A percentile compares a stretch with the other conserved stretches of the same genome.
phyloP scores from a whole-genome alignment of 2,329 filamentous ascomycete species.

The Sporothrix inflata region DNA sequence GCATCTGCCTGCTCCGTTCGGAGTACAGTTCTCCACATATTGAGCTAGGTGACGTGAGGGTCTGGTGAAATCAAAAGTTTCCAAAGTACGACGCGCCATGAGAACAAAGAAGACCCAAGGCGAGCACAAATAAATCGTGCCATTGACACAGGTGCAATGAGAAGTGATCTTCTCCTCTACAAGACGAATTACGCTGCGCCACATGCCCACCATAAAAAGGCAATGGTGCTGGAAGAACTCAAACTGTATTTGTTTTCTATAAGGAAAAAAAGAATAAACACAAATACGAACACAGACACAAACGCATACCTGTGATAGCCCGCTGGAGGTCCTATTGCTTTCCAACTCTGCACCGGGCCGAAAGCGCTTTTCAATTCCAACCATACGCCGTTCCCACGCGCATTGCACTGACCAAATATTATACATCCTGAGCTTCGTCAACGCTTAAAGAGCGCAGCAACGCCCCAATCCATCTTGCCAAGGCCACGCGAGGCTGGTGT shows the following conservation, averaged over 20 bases:
- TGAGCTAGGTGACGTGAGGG: background rate
- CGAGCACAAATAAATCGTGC: background rate
- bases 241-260: background rate
- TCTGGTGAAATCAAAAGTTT: no score
- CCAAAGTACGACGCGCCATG: no score
- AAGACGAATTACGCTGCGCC: no score
- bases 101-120: no score
- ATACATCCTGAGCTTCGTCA: background rate
- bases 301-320: background rate
- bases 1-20: background rate
- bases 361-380: background rate
- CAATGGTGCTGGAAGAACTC: no score
- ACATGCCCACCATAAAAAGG: no score
- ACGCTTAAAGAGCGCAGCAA: background rate
- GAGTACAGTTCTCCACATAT: background rate
- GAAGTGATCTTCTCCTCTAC: no score
- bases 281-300: no score
- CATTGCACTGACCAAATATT: background rate
- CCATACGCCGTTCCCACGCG: conserved; percentile 7
- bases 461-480: background rate
- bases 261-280: background rate
- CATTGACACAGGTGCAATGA: background rate
- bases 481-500: background rate
- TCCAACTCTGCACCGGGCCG: background rate
- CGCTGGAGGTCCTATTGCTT: background rate